phyloP scores from a whole-genome alignment of 306 rosid genomes.

The Sicyos edulis region DNA sequence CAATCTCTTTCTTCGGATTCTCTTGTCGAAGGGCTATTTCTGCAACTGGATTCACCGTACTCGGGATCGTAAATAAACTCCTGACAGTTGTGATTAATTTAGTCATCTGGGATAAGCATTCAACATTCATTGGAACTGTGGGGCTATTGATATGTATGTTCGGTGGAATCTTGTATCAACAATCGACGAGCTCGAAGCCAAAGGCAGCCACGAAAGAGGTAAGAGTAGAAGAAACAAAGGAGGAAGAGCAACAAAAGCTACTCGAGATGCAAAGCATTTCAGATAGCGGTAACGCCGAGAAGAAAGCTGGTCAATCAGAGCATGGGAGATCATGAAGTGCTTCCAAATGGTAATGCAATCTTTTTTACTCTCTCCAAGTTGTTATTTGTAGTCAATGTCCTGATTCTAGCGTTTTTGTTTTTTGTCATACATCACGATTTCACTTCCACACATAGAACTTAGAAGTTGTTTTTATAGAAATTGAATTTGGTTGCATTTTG shows the following conservation, averaged over 20 bases:
- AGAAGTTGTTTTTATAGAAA: neutral
- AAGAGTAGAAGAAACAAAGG: conserved; percentile 33
- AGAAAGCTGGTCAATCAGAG: conserved; percentile 4
- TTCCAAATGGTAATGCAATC: conserved; percentile 11
- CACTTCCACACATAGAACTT: neutral
- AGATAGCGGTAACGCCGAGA: neutral
- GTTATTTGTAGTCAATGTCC: neutral
- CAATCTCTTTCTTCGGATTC: conserved; percentile 83
- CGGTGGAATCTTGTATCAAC: conserved; percentile 73
- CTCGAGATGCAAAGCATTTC: conserved; percentile 15
- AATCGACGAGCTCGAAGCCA: conserved; percentile 57
- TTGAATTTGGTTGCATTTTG: conserved; percentile 9
- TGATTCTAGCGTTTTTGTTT: neutral
- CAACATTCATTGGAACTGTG: conserved; percentile 64
- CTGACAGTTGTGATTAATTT: conserved; percentile 70
- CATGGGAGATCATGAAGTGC: conserved; percentile 4
- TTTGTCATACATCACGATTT: neutral
- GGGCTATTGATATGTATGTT: conserved; percentile 76
- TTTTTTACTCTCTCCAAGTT: neutral
- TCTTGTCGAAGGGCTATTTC: conserved; percentile 81
- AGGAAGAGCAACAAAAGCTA: conserved; percentile 32
- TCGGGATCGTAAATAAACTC: conserved; percentile 81
- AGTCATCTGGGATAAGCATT: conserved; percentile 75
- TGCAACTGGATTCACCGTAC: conserved; percentile 78
- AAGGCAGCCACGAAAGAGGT: conserved; percentile 40